These are phyloP conservation scores for Orychophragmus violaceus DNA, from an alignment of 345 rosid species.

Conservation along the genomic window DNA sequence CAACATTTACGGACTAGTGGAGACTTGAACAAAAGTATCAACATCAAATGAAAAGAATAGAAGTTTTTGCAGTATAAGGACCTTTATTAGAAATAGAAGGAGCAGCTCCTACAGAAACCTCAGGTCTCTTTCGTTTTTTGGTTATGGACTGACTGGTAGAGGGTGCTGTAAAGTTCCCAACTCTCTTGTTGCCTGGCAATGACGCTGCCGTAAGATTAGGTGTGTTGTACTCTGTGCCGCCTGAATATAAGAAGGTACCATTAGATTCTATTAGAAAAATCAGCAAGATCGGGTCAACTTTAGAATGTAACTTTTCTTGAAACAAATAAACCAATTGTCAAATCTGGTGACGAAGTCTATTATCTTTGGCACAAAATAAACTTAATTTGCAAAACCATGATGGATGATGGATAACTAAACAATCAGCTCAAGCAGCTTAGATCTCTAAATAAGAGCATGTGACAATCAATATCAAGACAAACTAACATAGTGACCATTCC, in stretches of 20 bases:
- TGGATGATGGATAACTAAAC: neutral
- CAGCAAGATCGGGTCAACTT: neutral
- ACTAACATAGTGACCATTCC: neutral
- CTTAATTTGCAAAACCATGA: neutral
- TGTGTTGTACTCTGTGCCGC: constrained; percentile 29
- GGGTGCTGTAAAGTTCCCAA: constrained; percentile 27
- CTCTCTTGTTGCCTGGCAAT: constrained; percentile 29
- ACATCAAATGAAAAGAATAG: neutral
- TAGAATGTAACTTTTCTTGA: neutral
- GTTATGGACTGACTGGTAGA: constrained; percentile 28
- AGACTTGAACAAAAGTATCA: neutral
- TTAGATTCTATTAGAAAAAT: neutral
- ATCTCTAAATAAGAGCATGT: neutral
- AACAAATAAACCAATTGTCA: neutral
- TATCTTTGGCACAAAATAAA: neutral
- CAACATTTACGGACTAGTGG: neutral
- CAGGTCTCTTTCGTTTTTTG: constrained; percentile 48
- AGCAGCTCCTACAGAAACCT: constrained; percentile 31
- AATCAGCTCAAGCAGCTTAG: neutral
- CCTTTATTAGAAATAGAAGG: constrained; percentile 40
- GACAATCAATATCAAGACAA: neutral
- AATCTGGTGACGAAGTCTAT: too few relatives aligned
- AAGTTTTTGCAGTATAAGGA: neutral
- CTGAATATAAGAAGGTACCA: constrained; percentile 27
- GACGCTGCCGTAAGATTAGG: constrained; percentile 35